These are phyloP conservation scores for Trapa bicornis DNA, from an alignment of 345 rosid species.

Conservation along the genomic window DNA sequence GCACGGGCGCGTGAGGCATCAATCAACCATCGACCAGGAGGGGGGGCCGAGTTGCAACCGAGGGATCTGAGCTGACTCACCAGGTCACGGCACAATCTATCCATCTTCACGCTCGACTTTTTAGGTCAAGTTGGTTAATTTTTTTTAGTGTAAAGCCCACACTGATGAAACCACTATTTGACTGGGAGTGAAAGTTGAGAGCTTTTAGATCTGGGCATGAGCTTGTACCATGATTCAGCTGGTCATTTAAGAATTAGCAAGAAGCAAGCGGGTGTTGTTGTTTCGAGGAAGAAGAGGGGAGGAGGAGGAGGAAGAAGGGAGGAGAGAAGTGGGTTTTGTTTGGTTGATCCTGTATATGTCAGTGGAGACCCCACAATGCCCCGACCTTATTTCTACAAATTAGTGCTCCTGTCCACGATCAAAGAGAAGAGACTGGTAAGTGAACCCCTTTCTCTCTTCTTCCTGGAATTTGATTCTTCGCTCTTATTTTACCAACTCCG, in stretches of 20 bases:
- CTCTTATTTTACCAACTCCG: background rate
- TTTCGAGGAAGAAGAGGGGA: background rate
- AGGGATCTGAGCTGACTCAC: constrained; percentile 4
- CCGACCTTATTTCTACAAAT: constrained; percentile 18
- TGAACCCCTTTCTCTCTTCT: background rate
- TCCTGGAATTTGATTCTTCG: background rate
- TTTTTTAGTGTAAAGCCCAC: constrained; percentile 7
- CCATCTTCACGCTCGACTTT: background rate
- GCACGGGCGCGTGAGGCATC: background rate
- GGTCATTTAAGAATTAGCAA: background rate
- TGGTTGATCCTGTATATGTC: constrained; percentile 1
- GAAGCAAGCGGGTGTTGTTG: background rate
- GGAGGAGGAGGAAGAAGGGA: background rate
- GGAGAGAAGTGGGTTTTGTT: constrained; percentile 1
- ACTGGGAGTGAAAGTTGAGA: constrained; percentile 7
- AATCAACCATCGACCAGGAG: background rate
- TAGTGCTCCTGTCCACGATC: constrained; percentile 18
- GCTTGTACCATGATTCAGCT: background rate
- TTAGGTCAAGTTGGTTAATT: constrained; percentile 13
- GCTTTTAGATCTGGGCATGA: constrained; percentile 8
- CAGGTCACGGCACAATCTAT: background rate
- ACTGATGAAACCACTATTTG: constrained; percentile 8
- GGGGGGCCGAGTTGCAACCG: background rate
- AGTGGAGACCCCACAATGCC: constrained; percentile 12
- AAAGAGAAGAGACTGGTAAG: constrained; percentile 15